Conservation (phyloP, 2,329 filamentous ascomycete species). For the Emergomyces africanus region DNA sequence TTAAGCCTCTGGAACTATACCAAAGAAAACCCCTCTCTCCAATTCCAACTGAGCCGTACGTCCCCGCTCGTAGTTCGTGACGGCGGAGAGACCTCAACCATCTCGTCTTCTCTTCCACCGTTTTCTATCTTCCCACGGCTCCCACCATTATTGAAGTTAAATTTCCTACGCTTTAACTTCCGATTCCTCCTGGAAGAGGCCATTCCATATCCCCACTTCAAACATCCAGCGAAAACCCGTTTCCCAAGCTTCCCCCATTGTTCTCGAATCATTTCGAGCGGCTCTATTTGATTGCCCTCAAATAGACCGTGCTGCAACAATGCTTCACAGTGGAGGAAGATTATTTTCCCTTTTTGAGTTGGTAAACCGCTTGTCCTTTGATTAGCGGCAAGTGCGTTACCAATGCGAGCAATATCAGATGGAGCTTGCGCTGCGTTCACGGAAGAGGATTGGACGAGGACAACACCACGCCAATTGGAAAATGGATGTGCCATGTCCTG, state of each 20-base stretch:
- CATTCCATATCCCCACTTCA: slow-evolving; percentile 16
- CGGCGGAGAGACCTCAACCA: neutral
- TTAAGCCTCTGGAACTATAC: neutral
- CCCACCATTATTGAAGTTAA: neutral
- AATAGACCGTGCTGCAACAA: neutral
- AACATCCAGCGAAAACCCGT: slow-evolving; percentile 21
- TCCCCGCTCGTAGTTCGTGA: neutral
- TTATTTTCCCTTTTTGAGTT: slow-evolving; percentile 16
- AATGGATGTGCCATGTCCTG: neutral
- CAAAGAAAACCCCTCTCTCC: slow-evolving; percentile 12
- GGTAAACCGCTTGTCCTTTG: slow-evolving; percentile 4
- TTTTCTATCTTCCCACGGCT: neutral
- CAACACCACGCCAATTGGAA: slow-evolving; percentile 13
- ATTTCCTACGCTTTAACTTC: neutral
- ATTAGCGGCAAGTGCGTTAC: slow-evolving; percentile 15
- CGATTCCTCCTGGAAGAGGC: neutral
- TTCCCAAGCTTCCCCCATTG: slow-evolving; percentile 18
- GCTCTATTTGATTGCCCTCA: neutral
- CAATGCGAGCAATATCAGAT: slow-evolving; percentile 11
- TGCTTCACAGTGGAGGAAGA: slow-evolving; percentile 20
- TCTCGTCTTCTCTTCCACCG: neutral
- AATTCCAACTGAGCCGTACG: slow-evolving; percentile 18
- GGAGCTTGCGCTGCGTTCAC: slow-evolving; percentile 1
- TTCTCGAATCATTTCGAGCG: neutral
- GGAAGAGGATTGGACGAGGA: slow-evolving; percentile 15